Base-by-base conservation (phyloP, 2,329 filamentous ascomycete species). In the Aspergillus brunneoviolaceus region DNA sequence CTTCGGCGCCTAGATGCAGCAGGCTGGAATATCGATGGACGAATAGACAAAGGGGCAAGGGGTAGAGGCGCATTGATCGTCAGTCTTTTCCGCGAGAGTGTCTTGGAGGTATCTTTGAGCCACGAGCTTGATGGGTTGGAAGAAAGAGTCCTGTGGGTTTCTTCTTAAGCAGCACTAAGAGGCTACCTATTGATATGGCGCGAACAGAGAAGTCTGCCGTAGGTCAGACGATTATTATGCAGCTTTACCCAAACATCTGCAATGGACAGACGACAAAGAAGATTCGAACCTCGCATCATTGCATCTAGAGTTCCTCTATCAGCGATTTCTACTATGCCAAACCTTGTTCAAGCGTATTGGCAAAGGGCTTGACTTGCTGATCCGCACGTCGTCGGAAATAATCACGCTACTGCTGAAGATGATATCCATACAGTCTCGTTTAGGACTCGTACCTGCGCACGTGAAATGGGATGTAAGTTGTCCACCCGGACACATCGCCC, bases 21-120 rank as follows among this genome's bases (percentile, higher is more conserved):
- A 23, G 69, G 70, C 5, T 72, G 69, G 69, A 69, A 67, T 21
- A 59, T 58, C 1, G 58, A 69, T 19, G 60, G 58, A 0, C 55
- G 48, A n/a, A 23, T 63, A 2, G 49, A 50, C 5, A 60, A 65
- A 31, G 67, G 63, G 1, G 51, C 55, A 2, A 48, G 57, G 35
- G 55, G 54, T 11, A 60, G 64, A n/a, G 55, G 54, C 16, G 23
- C 27, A 16, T 51, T 66, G 10, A 51, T 64, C 4, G 56, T 54
- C 4, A 63, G 62, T 25, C 51, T 69, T 10, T 21, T 64, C 39
- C 51, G 68, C n/a, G 65, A 71, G 31, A 67, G 63, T 33, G 59
- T 67, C 4, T 25, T 69, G 12, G 68, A 69, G 31, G 25, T 69
- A 2, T 69, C 65, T 10, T 49, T 63, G 2, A 59, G 52, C 48